Percentiles rank a stretch among this genome's conserved stretches.
These are phyloP conservation scores for Oidiodendron maius DNA, from an alignment of 495 filamentous ascomycete genomes.

Conservation along the genomic window DNA sequence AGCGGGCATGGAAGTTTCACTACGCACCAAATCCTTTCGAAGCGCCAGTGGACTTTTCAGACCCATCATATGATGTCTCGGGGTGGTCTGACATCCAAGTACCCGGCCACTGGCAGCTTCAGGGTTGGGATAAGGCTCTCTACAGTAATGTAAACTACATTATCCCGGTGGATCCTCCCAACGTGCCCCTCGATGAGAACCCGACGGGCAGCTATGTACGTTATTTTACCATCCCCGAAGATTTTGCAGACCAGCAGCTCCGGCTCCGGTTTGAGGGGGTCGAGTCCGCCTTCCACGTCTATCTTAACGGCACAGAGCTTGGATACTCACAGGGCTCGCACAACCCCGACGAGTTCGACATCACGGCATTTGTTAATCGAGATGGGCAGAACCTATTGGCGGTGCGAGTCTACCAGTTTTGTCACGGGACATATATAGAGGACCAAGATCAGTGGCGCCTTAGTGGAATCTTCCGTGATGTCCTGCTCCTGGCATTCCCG, in stretches of 20 bases:
- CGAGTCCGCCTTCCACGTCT: slow-evolving; percentile 64
- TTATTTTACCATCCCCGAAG: slow-evolving; percentile 38
- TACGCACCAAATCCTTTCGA: slow-evolving; percentile 18
- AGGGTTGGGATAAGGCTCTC: slow-evolving; percentile 55
- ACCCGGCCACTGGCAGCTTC: slow-evolving; percentile 66
- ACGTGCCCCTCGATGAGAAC: slow-evolving; percentile 56
- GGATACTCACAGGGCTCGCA: slow-evolving; percentile 65
- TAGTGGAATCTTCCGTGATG: slow-evolving; percentile 65
- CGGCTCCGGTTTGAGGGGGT: slow-evolving; percentile 66
- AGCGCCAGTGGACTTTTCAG: slow-evolving; percentile 9
- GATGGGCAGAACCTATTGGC: slow-evolving; percentile 45
- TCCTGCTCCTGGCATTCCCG: slow-evolving; percentile 59
- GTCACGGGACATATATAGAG: slow-evolving; percentile 63
- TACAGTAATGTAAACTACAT: slow-evolving; percentile 63
- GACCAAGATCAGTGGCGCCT: slow-evolving; percentile 58
- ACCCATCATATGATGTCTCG: slow-evolving; percentile 10
- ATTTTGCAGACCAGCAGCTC: slow-evolving; percentile 21
- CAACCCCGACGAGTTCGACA: slow-evolving; percentile 64
- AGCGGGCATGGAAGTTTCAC: slow-evolving; percentile 54
- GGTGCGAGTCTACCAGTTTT: slow-evolving; percentile 63
- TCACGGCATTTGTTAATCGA: slow-evolving; percentile 41
- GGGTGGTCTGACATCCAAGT: slow-evolving; percentile 54
- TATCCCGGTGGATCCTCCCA: slow-evolving; percentile 53
- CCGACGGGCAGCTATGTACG: slow-evolving; percentile 58
- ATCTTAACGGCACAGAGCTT: slow-evolving; percentile 56